Conservation (phyloP, 257 asterid genomes). For the Solanum chmielewskii region DNA sequence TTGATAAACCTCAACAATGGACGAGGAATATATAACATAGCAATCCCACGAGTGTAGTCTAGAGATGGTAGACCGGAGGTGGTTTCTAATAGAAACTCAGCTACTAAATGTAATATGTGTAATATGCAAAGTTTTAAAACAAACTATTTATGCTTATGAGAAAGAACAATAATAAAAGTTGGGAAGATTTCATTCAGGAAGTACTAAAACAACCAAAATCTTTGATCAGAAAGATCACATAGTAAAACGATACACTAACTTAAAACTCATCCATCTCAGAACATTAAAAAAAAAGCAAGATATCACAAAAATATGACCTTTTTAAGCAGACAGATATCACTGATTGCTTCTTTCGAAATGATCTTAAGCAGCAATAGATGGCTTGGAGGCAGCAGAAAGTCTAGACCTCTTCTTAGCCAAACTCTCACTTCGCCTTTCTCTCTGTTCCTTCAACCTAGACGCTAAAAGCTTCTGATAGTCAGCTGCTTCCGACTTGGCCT, state of each 20-base stretch:
- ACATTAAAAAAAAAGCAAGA: not conserved
- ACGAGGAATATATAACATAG: too few relatives aligned
- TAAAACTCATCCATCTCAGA: not conserved
- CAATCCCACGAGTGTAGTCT: too few relatives aligned
- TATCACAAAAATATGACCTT: not conserved
- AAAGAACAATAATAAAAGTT: not conserved
- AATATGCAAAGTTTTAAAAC: not conserved
- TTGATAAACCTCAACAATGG: not conserved
- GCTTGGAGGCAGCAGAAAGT: not conserved
- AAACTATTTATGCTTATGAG: not conserved
- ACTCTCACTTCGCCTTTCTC: slow-evolving; percentile 1
- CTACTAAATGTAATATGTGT: too few relatives aligned
- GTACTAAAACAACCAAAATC: not conserved
- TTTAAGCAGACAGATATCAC: not conserved
- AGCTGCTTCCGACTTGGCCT: not conserved
- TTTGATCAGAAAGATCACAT: not conserved
- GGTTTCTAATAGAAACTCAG: too few relatives aligned
- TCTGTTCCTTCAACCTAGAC: not conserved
- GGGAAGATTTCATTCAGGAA: not conserved
- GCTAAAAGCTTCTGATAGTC: not conserved
- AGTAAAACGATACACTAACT: not conserved
- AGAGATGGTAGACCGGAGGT: too few relatives aligned
- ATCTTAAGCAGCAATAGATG: not conserved
- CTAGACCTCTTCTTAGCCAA: not conserved
- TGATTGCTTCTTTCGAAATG: not conserved